phyloP scores from a whole-genome alignment of 208 protist genomes.

The Leishmania lainsoni region DNA sequence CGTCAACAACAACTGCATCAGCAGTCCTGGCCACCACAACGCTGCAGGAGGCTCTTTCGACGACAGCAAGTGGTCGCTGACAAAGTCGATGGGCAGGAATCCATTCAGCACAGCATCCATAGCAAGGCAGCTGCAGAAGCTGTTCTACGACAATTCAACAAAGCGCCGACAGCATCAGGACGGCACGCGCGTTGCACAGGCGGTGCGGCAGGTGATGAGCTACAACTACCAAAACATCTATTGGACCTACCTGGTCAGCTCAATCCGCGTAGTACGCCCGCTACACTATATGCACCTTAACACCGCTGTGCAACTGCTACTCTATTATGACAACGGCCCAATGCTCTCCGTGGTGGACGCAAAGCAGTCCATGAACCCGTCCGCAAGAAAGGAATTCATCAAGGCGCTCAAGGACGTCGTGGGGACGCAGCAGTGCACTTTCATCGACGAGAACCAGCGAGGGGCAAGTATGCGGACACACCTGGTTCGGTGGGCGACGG shows the following conservation, averaged over 20 bases:
- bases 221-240: slow-evolving; percentile 68
- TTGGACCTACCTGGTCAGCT: slow-evolving; percentile 66
- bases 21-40: not conserved
- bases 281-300: slow-evolving; percentile 89
- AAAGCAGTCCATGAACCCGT: slow-evolving; percentile 86
- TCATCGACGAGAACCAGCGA: slow-evolving; percentile 67
- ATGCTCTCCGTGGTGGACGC: slow-evolving; percentile 86
- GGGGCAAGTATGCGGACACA: slow-evolving; percentile 55
- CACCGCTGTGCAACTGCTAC: slow-evolving; percentile 73
- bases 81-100: slow-evolving; percentile 28
- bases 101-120: slow-evolving; percentile 43
- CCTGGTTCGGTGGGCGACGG: slow-evolving; percentile 91
- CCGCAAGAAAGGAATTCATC: slow-evolving; percentile 74
- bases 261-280: slow-evolving; percentile 62
- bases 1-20: slow-evolving; percentile 2
- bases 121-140: slow-evolving; percentile 71
- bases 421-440: slow-evolving; percentile 42
- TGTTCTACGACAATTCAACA: slow-evolving; percentile 54
- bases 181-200: slow-evolving; percentile 79
- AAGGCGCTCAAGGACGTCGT: slow-evolving; percentile 66
- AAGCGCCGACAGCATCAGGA: slow-evolving; percentile 60
- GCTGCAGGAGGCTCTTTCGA: not conserved
- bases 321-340: slow-evolving; percentile 71
- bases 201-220: slow-evolving; percentile 79
- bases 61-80: not conserved